These are phyloP conservation scores for Pyrenopolyporus hunteri DNA, from an alignment of 495 filamentous ascomycete genomes.

Conservation along the genomic window DNA sequence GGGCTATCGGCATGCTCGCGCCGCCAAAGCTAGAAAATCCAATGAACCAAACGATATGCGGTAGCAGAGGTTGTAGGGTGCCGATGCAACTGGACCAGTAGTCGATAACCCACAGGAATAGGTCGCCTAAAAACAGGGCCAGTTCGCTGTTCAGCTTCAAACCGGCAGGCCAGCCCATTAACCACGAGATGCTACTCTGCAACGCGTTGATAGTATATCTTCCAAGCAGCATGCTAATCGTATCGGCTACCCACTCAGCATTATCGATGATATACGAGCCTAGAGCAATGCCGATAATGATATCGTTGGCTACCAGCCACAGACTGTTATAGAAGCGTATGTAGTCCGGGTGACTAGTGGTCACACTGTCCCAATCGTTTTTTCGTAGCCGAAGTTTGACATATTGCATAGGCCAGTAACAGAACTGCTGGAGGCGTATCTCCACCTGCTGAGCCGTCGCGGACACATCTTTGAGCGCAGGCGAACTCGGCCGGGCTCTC, in stretches of 20 bases:
- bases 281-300: slow-evolving; percentile 96
- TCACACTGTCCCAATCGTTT: slow-evolving; percentile 94
- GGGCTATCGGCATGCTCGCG: slow-evolving; percentile 93
- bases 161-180: slow-evolving; percentile 98
- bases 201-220: slow-evolving; percentile 89
- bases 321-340: slow-evolving; percentile 99
- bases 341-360: slow-evolving; percentile 94
- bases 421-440: slow-evolving; percentile 97
- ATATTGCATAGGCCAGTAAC: slow-evolving; percentile 98
- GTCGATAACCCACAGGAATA: slow-evolving; percentile 98
- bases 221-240: slow-evolving; percentile 78
- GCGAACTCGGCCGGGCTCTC: slow-evolving; percentile 77
- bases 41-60: slow-evolving; percentile 88
- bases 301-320: slow-evolving; percentile 98
- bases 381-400: slow-evolving; percentile 85
- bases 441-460: slow-evolving; percentile 98
- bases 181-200: slow-evolving; percentile 88
- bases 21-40: slow-evolving; percentile 94
- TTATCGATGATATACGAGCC: slow-evolving; percentile 98
- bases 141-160: slow-evolving; percentile 96
- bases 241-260: slow-evolving; percentile 78
- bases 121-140: slow-evolving; percentile 87
- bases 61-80: slow-evolving; percentile 77
- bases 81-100: slow-evolving; percentile 88
- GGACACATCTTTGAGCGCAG: slow-evolving; percentile 92